These are phyloP conservation scores for Lenzites betulinus DNA, from an alignment of 768 basidiomycete species.

Conservation along the genomic window DNA sequence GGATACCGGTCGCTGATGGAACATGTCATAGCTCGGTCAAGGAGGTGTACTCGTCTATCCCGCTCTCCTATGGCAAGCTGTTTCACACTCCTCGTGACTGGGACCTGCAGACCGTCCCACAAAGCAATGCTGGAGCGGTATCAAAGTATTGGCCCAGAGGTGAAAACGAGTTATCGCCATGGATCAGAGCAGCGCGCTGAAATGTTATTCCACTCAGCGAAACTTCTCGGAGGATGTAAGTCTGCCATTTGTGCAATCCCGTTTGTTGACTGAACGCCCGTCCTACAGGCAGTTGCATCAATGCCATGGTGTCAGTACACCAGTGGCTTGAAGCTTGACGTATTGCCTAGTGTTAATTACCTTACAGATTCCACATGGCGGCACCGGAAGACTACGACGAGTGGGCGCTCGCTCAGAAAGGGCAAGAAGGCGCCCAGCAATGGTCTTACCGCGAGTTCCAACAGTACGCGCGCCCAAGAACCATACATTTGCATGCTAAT, in stretches of 20 bases:
- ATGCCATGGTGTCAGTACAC: constrained; percentile 50
- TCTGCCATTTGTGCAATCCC: constrained; percentile 6
- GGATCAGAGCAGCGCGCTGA: not conserved
- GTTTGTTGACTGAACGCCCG: not conserved
- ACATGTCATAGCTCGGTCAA: constrained; percentile 7
- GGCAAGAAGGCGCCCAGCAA: constrained; percentile 46
- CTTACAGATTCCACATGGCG: constrained; percentile 52
- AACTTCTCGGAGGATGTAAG: constrained; percentile 75
- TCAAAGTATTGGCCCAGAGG: constrained; percentile 68
- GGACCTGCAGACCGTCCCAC: constrained; percentile 57
- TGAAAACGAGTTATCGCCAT: constrained; percentile 22
- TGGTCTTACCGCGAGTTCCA: constrained; percentile 64
- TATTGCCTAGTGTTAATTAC: not conserved
- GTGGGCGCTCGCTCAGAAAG: constrained; percentile 50
- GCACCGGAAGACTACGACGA: constrained; percentile 71
- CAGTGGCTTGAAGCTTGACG: too few species aligned
- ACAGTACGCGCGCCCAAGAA: constrained; percentile 36
- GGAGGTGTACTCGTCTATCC: constrained; percentile 22
- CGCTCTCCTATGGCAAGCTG: constrained; percentile 31
- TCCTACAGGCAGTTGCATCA: constrained; percentile 57
- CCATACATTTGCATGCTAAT: not conserved
- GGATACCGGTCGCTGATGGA: not conserved
- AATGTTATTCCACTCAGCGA: constrained; percentile 40
- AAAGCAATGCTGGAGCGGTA: constrained; percentile 48
- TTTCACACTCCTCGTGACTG: constrained; percentile 53